Conservation (phyloP, 495 filamentous ascomycete genomes). For the Pseudevernia furfuracea region DNA sequence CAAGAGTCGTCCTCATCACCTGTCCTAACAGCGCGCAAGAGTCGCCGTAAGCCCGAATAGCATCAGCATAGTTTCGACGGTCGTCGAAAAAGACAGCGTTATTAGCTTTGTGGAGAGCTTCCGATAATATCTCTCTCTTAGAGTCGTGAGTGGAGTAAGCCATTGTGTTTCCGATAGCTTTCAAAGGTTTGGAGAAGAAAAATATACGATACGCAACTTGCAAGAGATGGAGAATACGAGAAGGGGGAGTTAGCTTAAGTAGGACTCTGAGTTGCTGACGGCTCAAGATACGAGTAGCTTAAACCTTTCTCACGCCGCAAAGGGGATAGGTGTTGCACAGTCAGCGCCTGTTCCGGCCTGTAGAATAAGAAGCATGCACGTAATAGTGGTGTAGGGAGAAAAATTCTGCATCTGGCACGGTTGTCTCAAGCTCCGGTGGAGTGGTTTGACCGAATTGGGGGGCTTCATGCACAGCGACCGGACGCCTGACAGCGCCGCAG, state of each 20-base stretch:
- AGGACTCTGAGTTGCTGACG: neutral
- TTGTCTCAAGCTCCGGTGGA: neutral
- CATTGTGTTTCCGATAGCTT: neutral
- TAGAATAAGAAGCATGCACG: neutral
- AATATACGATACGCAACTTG: no score
- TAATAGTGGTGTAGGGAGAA: neutral
- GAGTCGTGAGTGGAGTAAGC: neutral
- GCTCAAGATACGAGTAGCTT: neutral
- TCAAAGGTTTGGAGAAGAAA: neutral
- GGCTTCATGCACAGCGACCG: slow-evolving; percentile 1
- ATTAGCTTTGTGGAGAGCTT: slow-evolving; percentile 12
- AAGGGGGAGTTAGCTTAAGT: neutral
- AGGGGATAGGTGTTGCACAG: neutral
- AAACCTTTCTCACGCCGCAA: neutral
- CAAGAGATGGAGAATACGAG: neutral
- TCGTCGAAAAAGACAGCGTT: slow-evolving; percentile 15
- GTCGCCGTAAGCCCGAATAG: slow-evolving; percentile 9
- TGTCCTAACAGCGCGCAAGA: slow-evolving; percentile 13
- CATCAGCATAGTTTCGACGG: slow-evolving; percentile 6
- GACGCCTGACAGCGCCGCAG: neutral
- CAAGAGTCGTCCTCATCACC: slow-evolving; percentile 12
- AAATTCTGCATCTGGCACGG: neutral
- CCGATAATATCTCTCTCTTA: neutral
- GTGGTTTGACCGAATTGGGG: neutral
- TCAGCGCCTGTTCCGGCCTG: neutral